Conservation (phyloP, 805 yeast genomes). For the Kodamaea fukazawae region DNA sequence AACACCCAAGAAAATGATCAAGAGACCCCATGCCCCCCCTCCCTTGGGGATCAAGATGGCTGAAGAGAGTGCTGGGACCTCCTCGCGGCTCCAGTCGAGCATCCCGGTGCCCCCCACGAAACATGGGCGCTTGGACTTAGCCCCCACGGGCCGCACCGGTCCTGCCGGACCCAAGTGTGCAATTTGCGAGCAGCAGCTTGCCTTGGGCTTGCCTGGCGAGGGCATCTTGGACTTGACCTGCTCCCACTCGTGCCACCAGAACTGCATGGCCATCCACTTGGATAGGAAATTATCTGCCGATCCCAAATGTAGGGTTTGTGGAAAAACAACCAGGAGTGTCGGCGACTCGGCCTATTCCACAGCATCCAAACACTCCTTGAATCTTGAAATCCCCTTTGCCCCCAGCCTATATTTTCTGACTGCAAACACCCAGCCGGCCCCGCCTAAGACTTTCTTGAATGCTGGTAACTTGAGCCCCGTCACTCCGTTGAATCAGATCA, state of each 20-base stretch:
- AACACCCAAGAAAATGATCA: slow-evolving; percentile 7
- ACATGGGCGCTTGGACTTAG: background rate
- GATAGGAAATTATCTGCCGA: slow-evolving; percentile 8
- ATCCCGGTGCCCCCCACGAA: too few relatives aligned
- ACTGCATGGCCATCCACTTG: slow-evolving; percentile 19
- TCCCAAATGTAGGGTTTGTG: slow-evolving; percentile 17
- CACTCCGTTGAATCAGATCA: slow-evolving; percentile 15
- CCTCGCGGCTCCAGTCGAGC: too few relatives aligned
- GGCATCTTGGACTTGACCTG: slow-evolving; percentile 19
- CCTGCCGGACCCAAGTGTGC: slow-evolving; percentile 14
- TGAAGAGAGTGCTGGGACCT: too few relatives aligned
- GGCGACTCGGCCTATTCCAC: slow-evolving; percentile 12
- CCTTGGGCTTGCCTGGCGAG: slow-evolving; percentile 17
- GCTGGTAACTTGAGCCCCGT: slow-evolving; percentile 8
- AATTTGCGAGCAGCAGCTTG: slow-evolving; percentile 18
- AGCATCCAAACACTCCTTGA: slow-evolving; percentile 2
- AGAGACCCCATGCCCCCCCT: slow-evolving; percentile 10
- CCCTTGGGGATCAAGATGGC: slow-evolving; percentile 3
- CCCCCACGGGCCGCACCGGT: slow-evolving; percentile 2
- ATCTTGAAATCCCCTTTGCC: slow-evolving; percentile 8
- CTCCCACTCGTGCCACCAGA: slow-evolving; percentile 25
- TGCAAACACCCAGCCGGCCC: too few relatives aligned
- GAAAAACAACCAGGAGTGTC: slow-evolving; percentile 12
- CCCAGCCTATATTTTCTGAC: slow-evolving; percentile 4
- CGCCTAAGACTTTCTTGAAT: slow-evolving; percentile 2